Base-by-base conservation (phyloP, 768 basidiomycete species). In the Melanogaster broomeanus region DNA sequence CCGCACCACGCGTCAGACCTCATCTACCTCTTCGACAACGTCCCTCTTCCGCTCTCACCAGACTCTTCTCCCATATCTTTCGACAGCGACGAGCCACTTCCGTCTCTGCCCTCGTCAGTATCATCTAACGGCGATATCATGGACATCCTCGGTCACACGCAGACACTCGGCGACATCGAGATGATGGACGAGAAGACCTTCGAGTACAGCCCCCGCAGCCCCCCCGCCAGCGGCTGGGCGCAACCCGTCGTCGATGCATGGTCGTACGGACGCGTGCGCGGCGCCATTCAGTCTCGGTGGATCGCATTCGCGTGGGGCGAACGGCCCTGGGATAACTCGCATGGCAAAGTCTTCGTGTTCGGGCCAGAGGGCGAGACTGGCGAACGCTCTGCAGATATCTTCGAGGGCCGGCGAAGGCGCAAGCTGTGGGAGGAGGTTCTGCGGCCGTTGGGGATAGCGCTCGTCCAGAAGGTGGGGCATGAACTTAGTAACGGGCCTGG, bases 311-410 rank as follows among this genome's bases (percentile, higher is more conserved):
- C 88, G 6, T 66, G 88, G 63, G 88, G 87, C 6, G 83, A 87
- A 63, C 78, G 73, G 4, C 88, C 88, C 8, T 91, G 89, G 88
- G 72, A 71, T 50, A 80, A 78, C 52, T 62, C 67, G 0, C 67
- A 35, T 13, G 80, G 82, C 52, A 86, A 81, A 68, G 79, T 88
- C 42, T 90, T 79, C 64, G 87, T 91, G 18, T 89, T 91, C 57
- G 89, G 89, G 4, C 89, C 89, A 0, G 88, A 90, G 63, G 89
- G 88, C 47, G 89, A 91, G 69, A 82, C 81, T 0, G 89, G 89
- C 41, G 88, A 89, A 66, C 80, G 89, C 42, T 81, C 80, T 13
- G 71, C 65, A 48, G 68, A 72, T 24, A 85, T 90, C 13, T 88
- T 91, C 48, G 82, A 83, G 49, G 83, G 84, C 3, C 70, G 89